These are phyloP conservation scores for sunflower (Helianthus annuus) DNA, from an alignment of 129 eudicot genomes.

Conservation along the genomic window DNA sequence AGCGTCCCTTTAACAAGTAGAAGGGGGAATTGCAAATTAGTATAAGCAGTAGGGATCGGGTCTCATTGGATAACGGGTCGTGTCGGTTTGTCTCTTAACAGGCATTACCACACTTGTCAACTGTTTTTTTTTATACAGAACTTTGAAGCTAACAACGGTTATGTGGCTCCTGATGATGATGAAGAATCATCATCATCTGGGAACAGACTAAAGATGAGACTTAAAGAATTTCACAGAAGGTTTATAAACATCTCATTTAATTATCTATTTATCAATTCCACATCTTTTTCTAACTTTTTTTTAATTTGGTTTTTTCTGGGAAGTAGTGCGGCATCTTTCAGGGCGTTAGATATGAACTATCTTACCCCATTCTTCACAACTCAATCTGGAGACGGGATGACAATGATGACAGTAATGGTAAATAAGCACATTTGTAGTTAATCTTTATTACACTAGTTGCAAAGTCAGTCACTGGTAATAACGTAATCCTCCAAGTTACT, in stretches of 20 bases:
- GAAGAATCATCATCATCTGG: constrained; percentile 58
- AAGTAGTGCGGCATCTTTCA: constrained; percentile 80
- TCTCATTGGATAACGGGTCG: neutral
- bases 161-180: constrained; percentile 68
- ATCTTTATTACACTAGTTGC: too few species aligned
- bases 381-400: constrained; percentile 79
- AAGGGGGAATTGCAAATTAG: neutral
- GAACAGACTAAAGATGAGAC: constrained; percentile 87
- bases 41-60: neutral
- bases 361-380: constrained; percentile 97
- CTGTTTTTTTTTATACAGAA: constrained; percentile 42
- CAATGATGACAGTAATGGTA: constrained; percentile 50
- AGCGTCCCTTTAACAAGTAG: neutral
- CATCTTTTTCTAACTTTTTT: neutral
- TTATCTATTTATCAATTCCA: neutral
- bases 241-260: constrained; percentile 8
- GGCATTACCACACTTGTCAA: neutral
- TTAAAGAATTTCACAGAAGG: constrained; percentile 91
- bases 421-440: neutral
- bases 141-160: constrained; percentile 67
- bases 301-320: neutral
- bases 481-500: too few species aligned
- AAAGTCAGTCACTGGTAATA: too few species aligned
- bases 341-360: constrained; percentile 88
- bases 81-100: neutral